Base-by-base conservation (phyloP, 768 basidiomycete species). In the Macrocybe gigantea region DNA sequence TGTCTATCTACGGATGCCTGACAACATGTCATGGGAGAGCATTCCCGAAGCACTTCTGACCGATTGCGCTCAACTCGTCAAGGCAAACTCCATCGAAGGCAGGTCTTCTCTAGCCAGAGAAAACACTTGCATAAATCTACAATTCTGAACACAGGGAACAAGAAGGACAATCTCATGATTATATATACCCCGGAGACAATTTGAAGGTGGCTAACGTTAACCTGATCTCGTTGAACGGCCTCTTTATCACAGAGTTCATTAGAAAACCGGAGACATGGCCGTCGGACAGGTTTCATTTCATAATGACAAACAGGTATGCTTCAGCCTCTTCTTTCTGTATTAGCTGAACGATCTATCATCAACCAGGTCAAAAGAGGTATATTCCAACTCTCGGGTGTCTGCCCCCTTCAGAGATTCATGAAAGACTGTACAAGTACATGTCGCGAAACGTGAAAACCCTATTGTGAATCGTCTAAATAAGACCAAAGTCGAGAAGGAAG, bases 201-300 rank as follows among this genome's bases (percentile, higher is more conserved):
- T 73, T 99, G 49, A 93, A 95, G 82, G 92, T 92, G 43, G 11
- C 69, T 54, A 22, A 29, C 31, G 14, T 10, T 44, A 22, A 37
- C 9, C 8, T 5, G 35, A 14, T n/a, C 30, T 33, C n/a, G 39
- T n/a, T 9, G 37, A 34, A 34, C 33, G 13, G 40, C 38, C 32
- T 33, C 6, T 36, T 10, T 13, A 42, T 45, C 11, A 36, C 33
- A 44, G 12, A 42, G 41, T 2, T 13, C 39, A 11, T 7, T 58
- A 94, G 90, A 99, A 99, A 91, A 85, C 88, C 6, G 95, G 95
- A 3, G 93, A 95, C 60, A 97, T 96, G 93, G 93, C 91, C 2
- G 85, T 95, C 3, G 96, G 96, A 0, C 88, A 93, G 59, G 96
- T 99, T 0, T 88, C 92, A 0, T 98, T 99, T 64, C 89, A 97